Evolutionary conservation across 2,329 filamentous ascomycete genomes (phyloP), one percentile per base, ranked within the genome.

Genomic region (Aspergillaceae sp.): DNA sequence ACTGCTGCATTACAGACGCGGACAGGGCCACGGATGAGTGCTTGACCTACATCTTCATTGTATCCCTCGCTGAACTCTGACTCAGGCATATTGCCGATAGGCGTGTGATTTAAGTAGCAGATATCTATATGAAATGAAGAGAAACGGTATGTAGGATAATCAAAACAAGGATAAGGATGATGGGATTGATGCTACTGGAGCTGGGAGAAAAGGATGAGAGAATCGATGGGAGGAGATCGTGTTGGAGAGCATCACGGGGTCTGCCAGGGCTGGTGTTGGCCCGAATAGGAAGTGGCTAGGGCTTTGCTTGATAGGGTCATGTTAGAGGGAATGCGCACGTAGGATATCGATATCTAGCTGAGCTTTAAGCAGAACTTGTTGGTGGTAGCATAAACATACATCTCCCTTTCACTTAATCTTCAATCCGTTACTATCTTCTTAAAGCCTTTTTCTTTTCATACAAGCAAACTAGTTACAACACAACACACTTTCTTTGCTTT

Each of bases 21-120:
- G 19, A 19, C 2, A 19, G 19, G 19, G 2, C 19, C 19, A 19
- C 19, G 19, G 19, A 19, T 19, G 19, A 19, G 19, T 19, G 19
- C 19, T 19, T 19, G 19, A 19, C 48, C 42, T 57, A 75, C 75
- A 55, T 78, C 77, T 29, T 76, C 69, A 36, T 65, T 62, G 33
- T 71, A 71, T 29, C 77, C 76, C 47, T 78, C 76, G 48, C 72
- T 74, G 37, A 69, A 64, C 5, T 75, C 70, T 29, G 77, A 80
- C 37, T 65, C 73, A 50, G 78, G 66, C 75, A 78, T 78, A 41
- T 47, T 62, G 46, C 38, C 26, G 27, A 35, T 28, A 4, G 36
- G 11, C 26, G n/a, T 38, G 11, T 19, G 8, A 27, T 7, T 10
- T 28, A 19, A 4, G 35, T 38, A 26, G 19, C 5, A 19, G 11